phyloP scores from a whole-genome alignment of 805 yeast species.

The Candida ulmi region DNA sequence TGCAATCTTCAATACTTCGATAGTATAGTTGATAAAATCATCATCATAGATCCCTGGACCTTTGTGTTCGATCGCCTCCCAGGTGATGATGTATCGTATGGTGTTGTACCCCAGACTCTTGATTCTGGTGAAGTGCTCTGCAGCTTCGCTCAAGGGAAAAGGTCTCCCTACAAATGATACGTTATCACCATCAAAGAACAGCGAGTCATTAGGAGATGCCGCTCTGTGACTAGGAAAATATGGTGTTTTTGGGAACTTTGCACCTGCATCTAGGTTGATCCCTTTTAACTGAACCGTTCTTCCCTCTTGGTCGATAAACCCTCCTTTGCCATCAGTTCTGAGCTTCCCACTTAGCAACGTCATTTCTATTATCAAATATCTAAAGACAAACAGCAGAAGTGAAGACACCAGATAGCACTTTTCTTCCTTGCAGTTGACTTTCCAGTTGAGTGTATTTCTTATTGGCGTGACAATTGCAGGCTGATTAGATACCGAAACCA shows the following conservation, averaged over 20 bases:
- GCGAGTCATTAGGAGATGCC: slow-evolving; percentile 23
- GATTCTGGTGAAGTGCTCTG: slow-evolving; percentile 59
- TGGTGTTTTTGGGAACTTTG: slow-evolving; percentile 66
- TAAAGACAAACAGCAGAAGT: too few species aligned
- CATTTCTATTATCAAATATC: not conserved
- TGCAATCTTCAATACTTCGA: slow-evolving; percentile 53
- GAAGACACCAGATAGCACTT: too few species aligned
- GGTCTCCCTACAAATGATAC: slow-evolving; percentile 86
- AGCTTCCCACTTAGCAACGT: slow-evolving; percentile 22
- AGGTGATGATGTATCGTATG: slow-evolving; percentile 69
- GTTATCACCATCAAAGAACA: slow-evolving; percentile 63
- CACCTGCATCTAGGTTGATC: slow-evolving; percentile 70
- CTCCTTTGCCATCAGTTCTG: slow-evolving; percentile 42
- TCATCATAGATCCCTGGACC: slow-evolving; percentile 85
- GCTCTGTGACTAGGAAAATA: slow-evolving; percentile 32
- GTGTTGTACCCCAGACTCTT: slow-evolving; percentile 80
- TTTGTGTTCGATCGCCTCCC: slow-evolving; percentile 90
- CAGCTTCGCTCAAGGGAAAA: slow-evolving; percentile 69
- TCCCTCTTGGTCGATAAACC: slow-evolving; percentile 51
- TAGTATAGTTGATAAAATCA: slow-evolving; percentile 66
- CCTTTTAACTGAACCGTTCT: slow-evolving; percentile 68
- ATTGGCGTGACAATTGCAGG: too few species aligned
- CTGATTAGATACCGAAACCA: too few species aligned
- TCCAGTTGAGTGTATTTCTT: too few species aligned
- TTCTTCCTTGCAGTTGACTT: too few species aligned